phyloP scores from a whole-genome alignment of 805 yeast species.

The Soucietia sequanensis region DNA sequence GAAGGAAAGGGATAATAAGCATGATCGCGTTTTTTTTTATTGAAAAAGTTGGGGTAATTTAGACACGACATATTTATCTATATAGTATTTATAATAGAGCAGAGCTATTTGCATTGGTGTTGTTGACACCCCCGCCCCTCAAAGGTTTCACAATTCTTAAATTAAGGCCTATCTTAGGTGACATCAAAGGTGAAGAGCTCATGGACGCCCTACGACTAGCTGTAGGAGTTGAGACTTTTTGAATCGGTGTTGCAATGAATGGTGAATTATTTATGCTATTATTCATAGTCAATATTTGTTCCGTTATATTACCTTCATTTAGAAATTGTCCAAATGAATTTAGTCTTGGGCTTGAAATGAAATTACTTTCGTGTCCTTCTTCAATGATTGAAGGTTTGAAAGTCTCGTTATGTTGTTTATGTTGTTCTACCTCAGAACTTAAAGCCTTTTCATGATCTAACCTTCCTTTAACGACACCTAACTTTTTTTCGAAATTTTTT shows the following conservation, averaged over 20 bases:
- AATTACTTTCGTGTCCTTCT: not conserved
- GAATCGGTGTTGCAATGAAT: not conserved
- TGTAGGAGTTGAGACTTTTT: constrained; percentile 1
- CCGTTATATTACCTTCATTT: not conserved
- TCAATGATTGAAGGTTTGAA: not conserved
- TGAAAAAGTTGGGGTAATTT: too few species aligned
- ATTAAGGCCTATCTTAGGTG: constrained; percentile 50
- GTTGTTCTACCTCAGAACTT: too few species aligned
- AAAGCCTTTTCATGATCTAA: too few species aligned
- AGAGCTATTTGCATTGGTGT: too few species aligned
- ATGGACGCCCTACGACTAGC: not conserved
- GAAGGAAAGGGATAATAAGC: too few species aligned
- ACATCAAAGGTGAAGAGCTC: constrained; percentile 7
- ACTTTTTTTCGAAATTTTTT: constrained; percentile 45
- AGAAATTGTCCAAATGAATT: not conserved
- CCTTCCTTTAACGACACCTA: constrained; percentile 16
- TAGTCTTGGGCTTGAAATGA: not conserved
- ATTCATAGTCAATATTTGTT: constrained; percentile 3
- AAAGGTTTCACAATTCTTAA: constrained; percentile 62
- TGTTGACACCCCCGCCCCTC: too few species aligned
- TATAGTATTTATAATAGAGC: too few species aligned
- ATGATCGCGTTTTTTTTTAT: too few species aligned
- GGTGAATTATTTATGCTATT: constrained; percentile 1
- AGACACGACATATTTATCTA: too few species aligned
- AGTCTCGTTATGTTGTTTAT: too few species aligned